Base-by-base conservation (phyloP, 495 filamentous ascomycete genomes). In the Lindgomyces ingoldianus region DNA sequence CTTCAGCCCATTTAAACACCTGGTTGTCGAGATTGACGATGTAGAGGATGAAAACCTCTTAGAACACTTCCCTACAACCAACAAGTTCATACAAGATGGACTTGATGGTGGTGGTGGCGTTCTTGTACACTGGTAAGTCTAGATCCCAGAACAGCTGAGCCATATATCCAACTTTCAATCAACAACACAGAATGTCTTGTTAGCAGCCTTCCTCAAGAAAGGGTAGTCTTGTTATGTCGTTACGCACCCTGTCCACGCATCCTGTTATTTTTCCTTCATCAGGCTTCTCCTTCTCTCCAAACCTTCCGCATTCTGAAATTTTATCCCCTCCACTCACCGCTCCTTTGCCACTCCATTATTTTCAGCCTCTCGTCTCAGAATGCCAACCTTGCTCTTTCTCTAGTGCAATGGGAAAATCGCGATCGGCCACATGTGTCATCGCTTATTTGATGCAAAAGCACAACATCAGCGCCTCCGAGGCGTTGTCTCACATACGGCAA, bases 341-440 rank as follows among this genome's bases (percentile, higher is more conserved):
- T 64, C 68, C 39, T 70, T 70, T 67, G 67, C 67, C 67, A 70
- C 67, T 49, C 45, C 29, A 8, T 21, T 56, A 26, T 58, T 47
- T 27, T 16, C 39, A 60, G 36, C 62, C 62, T 41, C 30, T 67
- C 53, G 18, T 55, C 45, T 63, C 68, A 63, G 27, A n/a, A 70
- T 70, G 68, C 68, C 68, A 70, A 70, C 68, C 29, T 25, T 33
- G 18, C 42, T 56, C 25, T 54, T 65, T 53, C 11, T 60, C 58
- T 76, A 97, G 94, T 82, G 93, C 91, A 29, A 96, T 96, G 91
- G 94, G 94, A 30, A 93, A 93, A 77, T 96, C 91, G 53, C 90
- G 94, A 51, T 97, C 93, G 22, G 87, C 91, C 64, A 86, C 91
- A 46, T 81, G 91, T 66, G 81, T 91, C 63, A 82, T 94, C 55